Conservation (phyloP, 257 asterid species). For the Scutellaria minor region DNA sequence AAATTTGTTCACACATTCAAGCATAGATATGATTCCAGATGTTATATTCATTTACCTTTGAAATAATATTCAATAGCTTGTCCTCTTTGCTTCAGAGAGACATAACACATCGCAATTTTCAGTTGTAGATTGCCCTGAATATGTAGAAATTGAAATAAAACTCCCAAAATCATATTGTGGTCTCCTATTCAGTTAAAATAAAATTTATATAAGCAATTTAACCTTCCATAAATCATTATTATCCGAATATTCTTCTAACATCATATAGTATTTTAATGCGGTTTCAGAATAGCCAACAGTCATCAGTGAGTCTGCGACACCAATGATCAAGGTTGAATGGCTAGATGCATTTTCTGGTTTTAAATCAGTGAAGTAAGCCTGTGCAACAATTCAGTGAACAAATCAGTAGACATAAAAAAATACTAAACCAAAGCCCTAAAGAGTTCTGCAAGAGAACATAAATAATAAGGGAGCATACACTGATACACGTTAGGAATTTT, state of each 20-base stretch:
- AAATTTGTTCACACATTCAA: slow-evolving; percentile 20
- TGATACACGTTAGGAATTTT: not conserved
- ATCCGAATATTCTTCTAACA: slow-evolving; percentile 52
- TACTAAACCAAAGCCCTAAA: slow-evolving; percentile 12
- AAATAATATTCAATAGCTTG: slow-evolving; percentile 65
- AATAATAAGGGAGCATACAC: slow-evolving; percentile 13
- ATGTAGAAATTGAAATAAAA: slow-evolving; percentile 24
- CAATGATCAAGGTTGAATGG: slow-evolving; percentile 54
- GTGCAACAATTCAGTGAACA: slow-evolving; percentile 37
- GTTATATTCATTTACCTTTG: slow-evolving; percentile 48
- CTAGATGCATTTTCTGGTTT: slow-evolving; percentile 47
- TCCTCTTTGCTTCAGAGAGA: slow-evolving; percentile 47
- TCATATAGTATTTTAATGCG: slow-evolving; percentile 71
- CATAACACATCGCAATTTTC: slow-evolving; percentile 69
- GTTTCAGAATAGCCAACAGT: slow-evolving; percentile 55
- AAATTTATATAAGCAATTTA: slow-evolving; percentile 17
- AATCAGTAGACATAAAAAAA: slow-evolving; percentile 27
- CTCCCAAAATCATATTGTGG: not conserved
- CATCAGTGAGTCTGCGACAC: slow-evolving; percentile 70
- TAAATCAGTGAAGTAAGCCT: slow-evolving; percentile 59
- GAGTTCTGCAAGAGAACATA: not conserved
- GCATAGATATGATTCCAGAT: slow-evolving; percentile 27
- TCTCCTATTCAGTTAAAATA: slow-evolving; percentile 4
- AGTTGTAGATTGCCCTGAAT: slow-evolving; percentile 67
- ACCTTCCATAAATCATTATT: slow-evolving; percentile 49